Evolutionary conservation across 2,329 filamentous ascomycete genomes (phyloP).

Genomic region (Mycosphaerelloides madeirae): DNA sequence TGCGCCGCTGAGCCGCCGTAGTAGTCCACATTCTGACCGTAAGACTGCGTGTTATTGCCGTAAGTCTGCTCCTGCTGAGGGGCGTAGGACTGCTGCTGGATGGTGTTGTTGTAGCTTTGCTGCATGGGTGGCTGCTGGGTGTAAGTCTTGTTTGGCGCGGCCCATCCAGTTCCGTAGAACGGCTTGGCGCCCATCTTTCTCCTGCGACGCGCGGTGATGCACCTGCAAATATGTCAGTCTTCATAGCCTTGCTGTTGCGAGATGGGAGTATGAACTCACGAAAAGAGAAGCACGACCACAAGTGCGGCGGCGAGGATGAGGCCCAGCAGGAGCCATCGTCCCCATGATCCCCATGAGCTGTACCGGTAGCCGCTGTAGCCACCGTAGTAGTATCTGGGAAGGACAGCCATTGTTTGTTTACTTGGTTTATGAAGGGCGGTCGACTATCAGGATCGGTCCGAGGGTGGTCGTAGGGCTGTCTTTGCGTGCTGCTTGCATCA

Average conservation of each 20-base stretch:
- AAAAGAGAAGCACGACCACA: constrained; percentile 11
- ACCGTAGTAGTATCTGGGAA: constrained; percentile 2
- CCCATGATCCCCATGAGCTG: constrained; percentile 11
- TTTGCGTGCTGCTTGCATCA: no score
- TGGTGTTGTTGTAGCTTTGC: not conserved
- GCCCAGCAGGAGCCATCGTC: constrained; percentile 16
- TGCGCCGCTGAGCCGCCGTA: constrained; percentile 4
- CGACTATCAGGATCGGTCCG: no score
- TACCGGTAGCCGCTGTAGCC: constrained; percentile 3
- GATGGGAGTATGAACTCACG: constrained; percentile 8
- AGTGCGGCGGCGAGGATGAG: constrained; percentile 10
- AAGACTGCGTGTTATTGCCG: not conserved
- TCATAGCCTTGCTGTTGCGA: no score
- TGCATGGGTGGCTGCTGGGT: not conserved
- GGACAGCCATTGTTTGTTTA: no score
- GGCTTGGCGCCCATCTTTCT: constrained; percentile 14
- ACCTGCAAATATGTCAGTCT: constrained; percentile 5
- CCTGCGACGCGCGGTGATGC: constrained; percentile 11
- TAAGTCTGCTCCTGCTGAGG: not conserved
- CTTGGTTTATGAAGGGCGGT: no score
- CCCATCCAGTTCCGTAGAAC: constrained; percentile 16
- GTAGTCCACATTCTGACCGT: not conserved
- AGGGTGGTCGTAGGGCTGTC: no score
- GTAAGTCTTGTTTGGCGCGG: constrained; percentile 2
- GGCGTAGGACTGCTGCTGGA: not conserved